phyloP scores from a whole-genome alignment of 1,284 basidiomycete genomes.

The Leccinum cinnamomeum region DNA sequence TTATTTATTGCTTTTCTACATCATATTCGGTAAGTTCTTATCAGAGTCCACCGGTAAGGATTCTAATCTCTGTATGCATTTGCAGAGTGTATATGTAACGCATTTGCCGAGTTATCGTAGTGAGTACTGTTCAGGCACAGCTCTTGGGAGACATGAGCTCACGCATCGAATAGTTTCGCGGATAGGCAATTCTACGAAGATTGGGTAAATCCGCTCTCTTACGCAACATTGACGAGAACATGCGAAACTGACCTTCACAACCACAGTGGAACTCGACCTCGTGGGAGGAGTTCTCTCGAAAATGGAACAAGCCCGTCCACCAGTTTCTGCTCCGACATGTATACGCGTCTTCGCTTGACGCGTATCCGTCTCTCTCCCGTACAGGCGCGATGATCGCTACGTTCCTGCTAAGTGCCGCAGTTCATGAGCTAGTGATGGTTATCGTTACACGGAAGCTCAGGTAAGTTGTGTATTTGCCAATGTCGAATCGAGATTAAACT shows the following conservation, averaged over 20 bases:
- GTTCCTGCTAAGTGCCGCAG: conserved; percentile 85
- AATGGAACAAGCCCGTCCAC: conserved; percentile 95
- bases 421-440: conserved; percentile 96
- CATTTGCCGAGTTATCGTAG: conserved; percentile 90
- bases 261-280: conserved; percentile 90
- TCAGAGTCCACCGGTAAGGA: not conserved
- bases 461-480: conserved; percentile 36
- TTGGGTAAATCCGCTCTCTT: conserved; percentile 55
- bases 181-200: conserved; percentile 98
- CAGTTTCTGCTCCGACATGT: conserved; percentile 94
- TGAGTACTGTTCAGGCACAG: conserved; percentile 32
- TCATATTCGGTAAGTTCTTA: conserved; percentile 67
- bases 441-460: conserved; percentile 90
- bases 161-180: conserved; percentile 66
- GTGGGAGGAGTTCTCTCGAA: conserved; percentile 95
- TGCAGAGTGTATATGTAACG: conserved; percentile 92
- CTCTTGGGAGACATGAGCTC: conserved; percentile 9
- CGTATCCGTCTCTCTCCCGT: conserved; percentile 68
- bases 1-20: conserved; percentile 80
- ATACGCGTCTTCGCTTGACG: conserved; percentile 83
- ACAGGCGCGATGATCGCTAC: conserved; percentile 87
- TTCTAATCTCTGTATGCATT: conserved; percentile 1
- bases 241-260: not conserved
- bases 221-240: conserved; percentile 5
- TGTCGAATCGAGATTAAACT: not conserved